Evolutionary conservation across 306 rosid genomes (phyloP).

Genomic region (Glycine tomentella): DNA sequence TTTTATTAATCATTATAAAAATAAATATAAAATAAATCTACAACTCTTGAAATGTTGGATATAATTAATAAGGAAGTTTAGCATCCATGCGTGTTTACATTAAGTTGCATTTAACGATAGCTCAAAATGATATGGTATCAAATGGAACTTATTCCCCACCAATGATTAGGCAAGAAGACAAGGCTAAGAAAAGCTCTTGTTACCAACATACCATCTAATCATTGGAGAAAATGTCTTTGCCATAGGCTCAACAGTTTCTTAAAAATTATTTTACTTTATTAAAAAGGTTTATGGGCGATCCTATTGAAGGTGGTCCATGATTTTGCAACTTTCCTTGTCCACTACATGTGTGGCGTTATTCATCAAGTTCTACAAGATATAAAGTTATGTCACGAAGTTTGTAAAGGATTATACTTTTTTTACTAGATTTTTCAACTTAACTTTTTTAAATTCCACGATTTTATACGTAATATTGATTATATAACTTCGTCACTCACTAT

Average conservation of each 20-base stretch:
- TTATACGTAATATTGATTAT: constrained; percentile 45
- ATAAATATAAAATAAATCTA: neutral
- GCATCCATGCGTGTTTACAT: constrained; percentile 9
- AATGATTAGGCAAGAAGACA: constrained; percentile 56
- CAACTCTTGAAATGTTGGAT: neutral
- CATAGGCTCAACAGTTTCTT: constrained; percentile 40
- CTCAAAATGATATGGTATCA: constrained; percentile 48
- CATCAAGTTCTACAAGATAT: constrained; percentile 35
- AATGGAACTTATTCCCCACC: constrained; percentile 42
- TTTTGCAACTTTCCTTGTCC: constrained; percentile 52
- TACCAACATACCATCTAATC: constrained; percentile 53
- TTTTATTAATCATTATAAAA: neutral
- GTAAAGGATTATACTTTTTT: constrained; percentile 27
- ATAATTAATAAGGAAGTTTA: constrained; percentile 4
- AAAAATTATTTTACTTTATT: constrained; percentile 53
- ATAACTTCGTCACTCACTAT: constrained; percentile 41
- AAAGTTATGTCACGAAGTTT: constrained; percentile 35
- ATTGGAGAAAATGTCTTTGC: constrained; percentile 56
- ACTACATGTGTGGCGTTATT: constrained; percentile 28
- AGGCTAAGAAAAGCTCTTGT: constrained; percentile 42
- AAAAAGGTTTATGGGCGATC: constrained; percentile 53
- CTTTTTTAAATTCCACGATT: neutral
- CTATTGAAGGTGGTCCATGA: constrained; percentile 53
- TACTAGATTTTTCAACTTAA: constrained; percentile 35
- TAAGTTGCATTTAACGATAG: constrained; percentile 31